Evolutionary conservation across 768 basidiomycete genomes (phyloP).

Genomic region (Suillus subalutaceus): DNA sequence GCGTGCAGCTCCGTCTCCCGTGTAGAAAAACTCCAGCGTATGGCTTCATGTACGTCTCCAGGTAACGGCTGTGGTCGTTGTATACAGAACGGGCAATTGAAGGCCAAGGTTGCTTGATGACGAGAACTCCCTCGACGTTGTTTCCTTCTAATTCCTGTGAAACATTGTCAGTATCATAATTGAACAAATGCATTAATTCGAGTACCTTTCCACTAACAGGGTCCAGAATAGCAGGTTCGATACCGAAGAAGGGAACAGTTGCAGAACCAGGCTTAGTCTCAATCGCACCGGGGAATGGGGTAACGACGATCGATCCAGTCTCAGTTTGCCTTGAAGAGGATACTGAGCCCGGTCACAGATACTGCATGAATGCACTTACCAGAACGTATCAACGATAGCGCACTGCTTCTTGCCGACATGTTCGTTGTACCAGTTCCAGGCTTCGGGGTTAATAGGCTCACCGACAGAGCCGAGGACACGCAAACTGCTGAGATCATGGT

Average conservation of each 20-base stretch:
- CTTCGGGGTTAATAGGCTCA: conserved; percentile 98
- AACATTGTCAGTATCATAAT: conserved; percentile 7
- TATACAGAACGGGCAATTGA: conserved; percentile 93
- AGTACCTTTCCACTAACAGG: conserved; percentile 70
- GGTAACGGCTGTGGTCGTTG: conserved; percentile 86
- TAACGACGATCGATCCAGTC: conserved; percentile 93
- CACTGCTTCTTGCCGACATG: conserved; percentile 87
- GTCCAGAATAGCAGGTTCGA: conserved; percentile 87
- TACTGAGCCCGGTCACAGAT: neutral
- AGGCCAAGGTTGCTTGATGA: conserved; percentile 88
- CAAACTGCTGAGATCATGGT: conserved; percentile 78
- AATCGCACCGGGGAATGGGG: conserved; percentile 95
- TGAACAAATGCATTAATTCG: neutral
- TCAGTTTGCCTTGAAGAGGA: conserved; percentile 80
- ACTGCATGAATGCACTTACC: conserved; percentile 42
- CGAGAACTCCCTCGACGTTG: conserved; percentile 89
- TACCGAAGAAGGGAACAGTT: conserved; percentile 98
- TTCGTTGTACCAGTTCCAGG: conserved; percentile 99
- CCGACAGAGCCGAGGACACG: conserved; percentile 93
- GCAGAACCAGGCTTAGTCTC: conserved; percentile 96
- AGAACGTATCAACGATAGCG: conserved; percentile 93
- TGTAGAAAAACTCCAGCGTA: conserved; percentile 94
- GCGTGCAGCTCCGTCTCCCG: conserved; percentile 95
- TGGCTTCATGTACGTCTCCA: conserved; percentile 80
- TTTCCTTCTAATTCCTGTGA: conserved; percentile 69